Percentiles rank a stretch among this genome's conserved stretches.
These are phyloP conservation scores for Xylaria sp. DNA, from an alignment of 2,329 filamentous ascomycete genomes.

Conservation along the genomic window DNA sequence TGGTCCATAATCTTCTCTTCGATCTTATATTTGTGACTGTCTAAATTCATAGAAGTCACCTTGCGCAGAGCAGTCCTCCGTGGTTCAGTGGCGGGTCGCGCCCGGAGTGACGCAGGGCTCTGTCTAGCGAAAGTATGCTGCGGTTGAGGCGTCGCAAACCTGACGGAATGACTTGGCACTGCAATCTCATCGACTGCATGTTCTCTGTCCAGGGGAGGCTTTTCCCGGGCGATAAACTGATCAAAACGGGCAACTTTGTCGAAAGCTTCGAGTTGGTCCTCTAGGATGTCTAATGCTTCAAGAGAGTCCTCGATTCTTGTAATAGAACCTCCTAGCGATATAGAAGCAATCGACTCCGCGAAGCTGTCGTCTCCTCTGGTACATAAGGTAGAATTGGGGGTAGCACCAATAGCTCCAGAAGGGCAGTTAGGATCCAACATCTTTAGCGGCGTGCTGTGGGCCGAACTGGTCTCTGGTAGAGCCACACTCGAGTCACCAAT, in stretches of 20 bases:
- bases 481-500: slow-evolving; percentile 40
- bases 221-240: slow-evolving; percentile 38
- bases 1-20: slow-evolving; percentile 44
- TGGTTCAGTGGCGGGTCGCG: slow-evolving; percentile 54
- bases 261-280: slow-evolving; percentile 70
- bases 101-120: slow-evolving; percentile 55
- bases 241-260: slow-evolving; percentile 47
- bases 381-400: slow-evolving; percentile 43
- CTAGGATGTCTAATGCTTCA: slow-evolving; percentile 69
- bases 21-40: slow-evolving; percentile 42
- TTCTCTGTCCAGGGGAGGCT: slow-evolving; percentile 28
- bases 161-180: slow-evolving; percentile 30
- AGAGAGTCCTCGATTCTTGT: slow-evolving; percentile 71
- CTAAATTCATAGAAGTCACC: slow-evolving; percentile 55
- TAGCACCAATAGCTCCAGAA: slow-evolving; percentile 31
- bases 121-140: slow-evolving; percentile 42
- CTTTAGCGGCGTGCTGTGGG: slow-evolving; percentile 38
- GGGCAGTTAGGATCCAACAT: slow-evolving; percentile 16
- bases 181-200: slow-evolving; percentile 31
- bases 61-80: slow-evolving; percentile 55
- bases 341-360: slow-evolving; percentile 52
- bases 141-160: slow-evolving; percentile 45
- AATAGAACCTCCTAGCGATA: slow-evolving; percentile 49
- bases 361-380: slow-evolving; percentile 51
- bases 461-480: slow-evolving; percentile 30